These are phyloP conservation scores for Dacryopinax primogenitus DNA, from an alignment of 768 basidiomycete genomes.

Conservation along the genomic window DNA sequence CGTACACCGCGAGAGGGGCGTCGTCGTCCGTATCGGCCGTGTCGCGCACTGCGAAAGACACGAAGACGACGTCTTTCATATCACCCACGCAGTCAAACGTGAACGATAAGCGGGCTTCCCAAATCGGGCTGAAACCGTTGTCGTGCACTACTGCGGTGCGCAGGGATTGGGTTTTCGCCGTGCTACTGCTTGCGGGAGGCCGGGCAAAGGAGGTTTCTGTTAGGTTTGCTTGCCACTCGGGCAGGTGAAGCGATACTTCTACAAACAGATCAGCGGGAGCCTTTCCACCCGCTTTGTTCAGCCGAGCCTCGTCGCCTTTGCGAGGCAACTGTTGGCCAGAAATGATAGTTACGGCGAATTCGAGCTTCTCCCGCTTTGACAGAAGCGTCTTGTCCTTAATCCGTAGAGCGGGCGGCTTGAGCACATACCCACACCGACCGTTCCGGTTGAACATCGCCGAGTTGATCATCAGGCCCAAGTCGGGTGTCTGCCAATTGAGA, in stretches of 20 bases:
- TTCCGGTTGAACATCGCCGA: constrained; percentile 91
- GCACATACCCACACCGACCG: constrained; percentile 75
- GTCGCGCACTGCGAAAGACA: constrained; percentile 62
- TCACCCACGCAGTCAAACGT: constrained; percentile 65
- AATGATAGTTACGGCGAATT: constrained; percentile 56
- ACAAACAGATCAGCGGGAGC: constrained; percentile 59
- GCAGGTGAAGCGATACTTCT: constrained; percentile 63
- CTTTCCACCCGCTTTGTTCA: constrained; percentile 32
- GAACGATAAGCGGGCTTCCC: constrained; percentile 57
- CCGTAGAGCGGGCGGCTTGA: constrained; percentile 72
- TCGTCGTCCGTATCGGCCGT: constrained; percentile 43
- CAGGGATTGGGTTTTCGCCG: constrained; percentile 36
- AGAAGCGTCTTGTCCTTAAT: constrained; percentile 48
- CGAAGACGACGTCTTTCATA: constrained; percentile 75
- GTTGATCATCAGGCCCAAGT: constrained; percentile 83
- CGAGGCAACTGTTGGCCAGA: constrained; percentile 85
- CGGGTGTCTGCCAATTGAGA: constrained; percentile 94
- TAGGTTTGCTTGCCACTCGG: constrained; percentile 46
- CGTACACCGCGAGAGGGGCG: constrained; percentile 60
- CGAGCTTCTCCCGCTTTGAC: constrained; percentile 41
- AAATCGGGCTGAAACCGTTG: constrained; percentile 87
- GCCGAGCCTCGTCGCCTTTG: constrained; percentile 37
- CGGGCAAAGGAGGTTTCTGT: constrained; percentile 22
- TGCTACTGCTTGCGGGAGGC: background rate
- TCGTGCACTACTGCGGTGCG: constrained; percentile 58